phyloP scores from a whole-genome alignment of 495 filamentous ascomycete species.

The Letharia columbiana region DNA sequence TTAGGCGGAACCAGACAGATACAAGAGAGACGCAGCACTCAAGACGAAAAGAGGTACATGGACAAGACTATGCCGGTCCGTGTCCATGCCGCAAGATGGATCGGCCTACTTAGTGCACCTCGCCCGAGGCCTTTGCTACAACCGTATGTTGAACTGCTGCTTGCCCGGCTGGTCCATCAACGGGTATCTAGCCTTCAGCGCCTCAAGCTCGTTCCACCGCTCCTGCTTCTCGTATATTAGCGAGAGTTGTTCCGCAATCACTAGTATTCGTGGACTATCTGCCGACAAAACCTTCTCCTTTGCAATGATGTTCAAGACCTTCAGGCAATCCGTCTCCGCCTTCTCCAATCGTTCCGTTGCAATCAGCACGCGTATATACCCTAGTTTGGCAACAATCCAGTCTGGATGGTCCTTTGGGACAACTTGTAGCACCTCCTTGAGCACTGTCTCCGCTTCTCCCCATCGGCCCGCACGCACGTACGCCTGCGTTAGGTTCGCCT shows the following conservation, averaged over 20 bases:
- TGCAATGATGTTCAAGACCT: slow-evolving; percentile 13
- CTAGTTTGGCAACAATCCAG: slow-evolving; percentile 19
- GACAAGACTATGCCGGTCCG: neutral
- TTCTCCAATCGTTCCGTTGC: slow-evolving; percentile 14
- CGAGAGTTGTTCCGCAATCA: slow-evolving; percentile 23
- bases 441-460: slow-evolving; percentile 21
- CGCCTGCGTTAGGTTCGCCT: slow-evolving; percentile 26
- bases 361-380: slow-evolving; percentile 17
- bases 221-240: slow-evolving; percentile 24
- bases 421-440: slow-evolving; percentile 15
- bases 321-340: slow-evolving; percentile 19
- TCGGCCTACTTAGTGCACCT: neutral
- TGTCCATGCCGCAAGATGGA: neutral
- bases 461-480: slow-evolving; percentile 22
- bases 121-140: too few relatives aligned
- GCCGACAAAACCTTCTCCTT: neutral
- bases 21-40: neutral
- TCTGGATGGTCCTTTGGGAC: slow-evolving; percentile 20
- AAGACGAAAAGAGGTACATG: neutral
- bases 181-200: slow-evolving; percentile 11
- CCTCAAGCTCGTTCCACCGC: slow-evolving; percentile 14
- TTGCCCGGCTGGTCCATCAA: neutral
- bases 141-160: neutral
- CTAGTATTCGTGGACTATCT: neutral
- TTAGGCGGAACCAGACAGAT: neutral